Percentiles rank a stretch among this genome's conserved stretches.
These are phyloP conservation scores for Aureobasidium sp. DNA, from an alignment of 2,329 filamentous ascomycete species.

Conservation along the genomic window DNA sequence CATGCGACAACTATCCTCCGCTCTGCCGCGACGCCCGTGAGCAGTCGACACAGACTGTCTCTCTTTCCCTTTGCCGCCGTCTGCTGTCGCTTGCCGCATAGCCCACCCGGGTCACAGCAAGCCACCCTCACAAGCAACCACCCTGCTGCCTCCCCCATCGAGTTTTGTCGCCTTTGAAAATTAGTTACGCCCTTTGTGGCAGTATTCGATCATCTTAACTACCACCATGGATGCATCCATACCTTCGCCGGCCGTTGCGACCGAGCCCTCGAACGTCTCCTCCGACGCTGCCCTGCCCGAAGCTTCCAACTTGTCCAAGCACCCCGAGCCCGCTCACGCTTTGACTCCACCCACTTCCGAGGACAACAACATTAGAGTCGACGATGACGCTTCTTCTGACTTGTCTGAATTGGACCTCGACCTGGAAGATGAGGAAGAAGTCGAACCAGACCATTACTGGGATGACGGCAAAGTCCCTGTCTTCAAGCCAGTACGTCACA, in stretches of 20 bases:
- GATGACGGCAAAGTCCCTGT: conserved; percentile 77
- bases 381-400: conserved; percentile 39
- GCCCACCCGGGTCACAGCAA: not conserved
- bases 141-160: not conserved
- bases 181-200: conserved; percentile 4
- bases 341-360: conserved; percentile 48
- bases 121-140: not conserved
- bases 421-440: conserved; percentile 65
- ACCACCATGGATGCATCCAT: not conserved
- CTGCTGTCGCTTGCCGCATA: conserved; percentile 4
- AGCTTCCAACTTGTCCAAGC: conserved; percentile 8
- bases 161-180: not conserved
- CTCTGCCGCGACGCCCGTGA: conserved; percentile 6
- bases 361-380: conserved; percentile 40
- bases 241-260: not conserved
- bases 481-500: conserved; percentile 68
- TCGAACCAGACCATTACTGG: conserved; percentile 82
- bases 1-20: not conserved
- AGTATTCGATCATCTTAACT: not conserved
- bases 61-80: not conserved
- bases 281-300: conserved; percentile 12
- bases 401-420: conserved; percentile 47
- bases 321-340: conserved; percentile 27
- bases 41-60: conserved; percentile 10
- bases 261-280: conserved; percentile 4